Evolutionary conservation across 306 rosid species (phyloP).

Genomic region (Calophaca sinica): DNA sequence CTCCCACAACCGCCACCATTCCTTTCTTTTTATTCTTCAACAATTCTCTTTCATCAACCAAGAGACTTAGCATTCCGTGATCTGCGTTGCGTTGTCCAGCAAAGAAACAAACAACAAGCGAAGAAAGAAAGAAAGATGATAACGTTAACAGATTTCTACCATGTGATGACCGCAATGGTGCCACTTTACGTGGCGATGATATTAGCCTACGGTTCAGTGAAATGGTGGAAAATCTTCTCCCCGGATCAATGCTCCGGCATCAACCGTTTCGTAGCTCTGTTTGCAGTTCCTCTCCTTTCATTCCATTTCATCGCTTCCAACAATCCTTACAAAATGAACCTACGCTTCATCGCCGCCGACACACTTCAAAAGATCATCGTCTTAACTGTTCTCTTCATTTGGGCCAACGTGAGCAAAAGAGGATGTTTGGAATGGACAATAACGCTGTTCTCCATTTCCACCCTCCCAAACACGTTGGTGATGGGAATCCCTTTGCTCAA

Average conservation of each 20-base stretch:
- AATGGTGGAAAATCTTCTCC: constrained; percentile 96
- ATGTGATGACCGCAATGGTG: constrained; percentile 93
- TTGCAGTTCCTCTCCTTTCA: constrained; percentile 90
- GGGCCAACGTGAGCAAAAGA: constrained; percentile 63
- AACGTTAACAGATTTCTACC: constrained; percentile 74
- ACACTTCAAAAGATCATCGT: constrained; percentile 86
- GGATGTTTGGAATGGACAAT: constrained; percentile 91
- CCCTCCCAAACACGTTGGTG: constrained; percentile 85
- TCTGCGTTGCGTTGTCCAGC: not conserved
- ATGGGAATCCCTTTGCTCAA: constrained; percentile 91
- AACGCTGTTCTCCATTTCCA: constrained; percentile 81
- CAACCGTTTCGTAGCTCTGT: constrained; percentile 87
- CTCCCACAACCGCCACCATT: not conserved
- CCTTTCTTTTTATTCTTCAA: not conserved
- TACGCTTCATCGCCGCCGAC: constrained; percentile 82
- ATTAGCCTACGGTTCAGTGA: constrained; percentile 88
- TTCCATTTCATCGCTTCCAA: constrained; percentile 88
- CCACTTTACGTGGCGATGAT: constrained; percentile 96
- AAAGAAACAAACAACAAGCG: no score
- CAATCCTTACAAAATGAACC: constrained; percentile 84
- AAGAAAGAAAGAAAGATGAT: constrained; percentile 59
- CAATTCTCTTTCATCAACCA: no score
- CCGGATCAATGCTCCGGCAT: constrained; percentile 94
- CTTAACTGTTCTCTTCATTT: constrained; percentile 55
- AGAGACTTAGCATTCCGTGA: no score